Conservation (phyloP, 2,329 filamentous ascomycete species). For the Hypoxylon sp. region DNA sequence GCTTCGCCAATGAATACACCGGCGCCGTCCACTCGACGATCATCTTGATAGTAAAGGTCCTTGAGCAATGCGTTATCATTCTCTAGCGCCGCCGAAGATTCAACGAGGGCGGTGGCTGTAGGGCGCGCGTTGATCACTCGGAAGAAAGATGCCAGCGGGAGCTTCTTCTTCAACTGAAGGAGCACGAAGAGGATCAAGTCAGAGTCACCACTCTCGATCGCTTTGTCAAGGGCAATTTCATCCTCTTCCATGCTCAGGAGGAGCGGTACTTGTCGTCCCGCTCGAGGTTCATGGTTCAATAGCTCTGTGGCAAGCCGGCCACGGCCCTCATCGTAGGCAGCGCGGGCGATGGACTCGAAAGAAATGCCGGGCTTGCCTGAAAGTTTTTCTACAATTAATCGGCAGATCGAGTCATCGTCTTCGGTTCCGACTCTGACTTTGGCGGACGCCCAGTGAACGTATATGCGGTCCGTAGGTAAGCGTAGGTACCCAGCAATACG, state of each 20-base stretch:
- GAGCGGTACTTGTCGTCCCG: conserved; percentile 95
- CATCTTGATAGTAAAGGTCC: conserved; percentile 97
- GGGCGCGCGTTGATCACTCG: conserved; percentile 88
- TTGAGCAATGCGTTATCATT: conserved; percentile 87
- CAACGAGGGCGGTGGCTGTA: conserved; percentile 88
- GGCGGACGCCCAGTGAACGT: conserved; percentile 96
- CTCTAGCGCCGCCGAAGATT: conserved; percentile 80
- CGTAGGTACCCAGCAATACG: conserved; percentile 89
- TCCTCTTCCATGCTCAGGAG: conserved; percentile 96
- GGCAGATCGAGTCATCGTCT: conserved; percentile 89
- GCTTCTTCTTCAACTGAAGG: conserved; percentile 87
- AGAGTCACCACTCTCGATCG: conserved; percentile 94
- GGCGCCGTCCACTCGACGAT: conserved; percentile 88
- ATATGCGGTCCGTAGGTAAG: conserved; percentile 89
- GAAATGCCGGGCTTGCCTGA: conserved; percentile 92
- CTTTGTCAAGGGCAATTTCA: conserved; percentile 94
- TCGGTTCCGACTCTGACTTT: conserved; percentile 90
- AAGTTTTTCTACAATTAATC: conserved; percentile 87
- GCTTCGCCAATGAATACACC: conserved; percentile 90
- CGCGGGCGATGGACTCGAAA: conserved; percentile 92
- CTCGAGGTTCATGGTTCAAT: conserved; percentile 92
- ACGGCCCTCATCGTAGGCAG: conserved; percentile 94
- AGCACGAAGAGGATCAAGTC: conserved; percentile 94
- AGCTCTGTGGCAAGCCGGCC: conserved; percentile 90
- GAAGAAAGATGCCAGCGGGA: conserved; percentile 93